Evolutionary conservation across 1,139 yeast genomes (phyloP), one percentile per base, ranked within the genome.

Genomic region (Saccharomyces hybrid): DNA sequence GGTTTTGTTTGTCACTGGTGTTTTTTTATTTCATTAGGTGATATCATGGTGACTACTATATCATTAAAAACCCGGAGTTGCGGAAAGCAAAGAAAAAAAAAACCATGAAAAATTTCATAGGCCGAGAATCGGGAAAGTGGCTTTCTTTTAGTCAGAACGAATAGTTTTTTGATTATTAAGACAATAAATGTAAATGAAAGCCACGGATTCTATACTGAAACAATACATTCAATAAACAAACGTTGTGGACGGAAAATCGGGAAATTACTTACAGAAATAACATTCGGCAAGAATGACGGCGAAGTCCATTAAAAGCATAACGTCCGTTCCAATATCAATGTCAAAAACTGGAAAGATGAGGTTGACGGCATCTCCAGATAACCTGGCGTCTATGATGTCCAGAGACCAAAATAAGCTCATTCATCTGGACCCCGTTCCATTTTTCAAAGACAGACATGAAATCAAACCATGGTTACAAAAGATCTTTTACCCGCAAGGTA

Each of bases 381-480:
- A 50, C 26, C 32, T 50, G 9, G 42, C 44, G 21, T n/a, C 29
- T 29, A 47, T 47, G 27, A 41, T 50, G 48, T 19, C 32, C 8
- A 42, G 21, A 38, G 44, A 38, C 12, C 44, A 38, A 59, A 63
- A 64, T 52, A 64, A 62, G 51, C 58, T 64, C 49, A 65, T 65
- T 16, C 68, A 65, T 55, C 53, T 65, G 58, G 69, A 65, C 53
- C 66, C 75, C 9, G 67, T 71, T 11, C 75, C 75, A 4, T 60
- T 64, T 46, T 78, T 78, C 58, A 66, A 67, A 47, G 71, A 73
- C 51, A 72, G 75, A 58, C 68, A 72, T 38, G 80, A 78, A 42
- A 82, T 84, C 59, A 84, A 84, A 66, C 87, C 88, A 2, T 84
- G 88, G 88, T 66, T 84, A 46, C 82, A 75, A 62, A 70, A 75